A percentile compares a stretch with the other conserved stretches of the same genome.
phyloP scores from a whole-genome alignment of 1,139 yeast genomes.

The Taphrina confusa region DNA sequence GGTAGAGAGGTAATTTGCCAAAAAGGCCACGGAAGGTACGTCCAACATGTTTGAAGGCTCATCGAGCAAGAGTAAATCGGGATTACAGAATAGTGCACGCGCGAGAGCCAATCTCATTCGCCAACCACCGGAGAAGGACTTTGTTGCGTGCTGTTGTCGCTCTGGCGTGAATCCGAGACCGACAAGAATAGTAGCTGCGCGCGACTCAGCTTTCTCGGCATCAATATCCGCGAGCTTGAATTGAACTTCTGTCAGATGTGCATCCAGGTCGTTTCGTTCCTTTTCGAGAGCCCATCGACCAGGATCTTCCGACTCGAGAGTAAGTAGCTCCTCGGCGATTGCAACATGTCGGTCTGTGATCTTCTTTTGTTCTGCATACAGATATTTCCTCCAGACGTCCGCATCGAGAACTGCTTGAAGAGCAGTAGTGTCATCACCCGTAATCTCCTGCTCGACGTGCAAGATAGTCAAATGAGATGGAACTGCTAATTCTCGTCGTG shows the following conservation, averaged over 20 bases:
- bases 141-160: conserved; percentile 78
- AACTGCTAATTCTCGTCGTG: conserved; percentile 88
- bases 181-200: conserved; percentile 90
- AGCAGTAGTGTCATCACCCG: conserved; percentile 89
- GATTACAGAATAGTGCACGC: conserved; percentile 94
- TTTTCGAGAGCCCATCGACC: conserved; percentile 80
- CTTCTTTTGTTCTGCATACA: conserved; percentile 71
- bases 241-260: conserved; percentile 72
- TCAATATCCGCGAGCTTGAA: conserved; percentile 89
- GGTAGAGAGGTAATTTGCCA: conserved; percentile 78
- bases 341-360: conserved; percentile 73
- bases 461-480: conserved; percentile 93
- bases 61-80: conserved; percentile 86
- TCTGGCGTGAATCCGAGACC: conserved; percentile 93
- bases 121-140: conserved; percentile 99
- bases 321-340: conserved; percentile 65
- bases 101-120: conserved; percentile 99
- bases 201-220: conserved; percentile 93
- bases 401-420: conserved; percentile 94
- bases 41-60: conserved; percentile 99
- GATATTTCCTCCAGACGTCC: conserved; percentile 96
- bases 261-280: conserved; percentile 82
- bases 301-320: conserved; percentile 63
- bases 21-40: conserved; percentile 94
- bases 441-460: conserved; percentile 95